Conservation (phyloP, 305 asterid genomes). For the Rubia tinctorum region DNA sequence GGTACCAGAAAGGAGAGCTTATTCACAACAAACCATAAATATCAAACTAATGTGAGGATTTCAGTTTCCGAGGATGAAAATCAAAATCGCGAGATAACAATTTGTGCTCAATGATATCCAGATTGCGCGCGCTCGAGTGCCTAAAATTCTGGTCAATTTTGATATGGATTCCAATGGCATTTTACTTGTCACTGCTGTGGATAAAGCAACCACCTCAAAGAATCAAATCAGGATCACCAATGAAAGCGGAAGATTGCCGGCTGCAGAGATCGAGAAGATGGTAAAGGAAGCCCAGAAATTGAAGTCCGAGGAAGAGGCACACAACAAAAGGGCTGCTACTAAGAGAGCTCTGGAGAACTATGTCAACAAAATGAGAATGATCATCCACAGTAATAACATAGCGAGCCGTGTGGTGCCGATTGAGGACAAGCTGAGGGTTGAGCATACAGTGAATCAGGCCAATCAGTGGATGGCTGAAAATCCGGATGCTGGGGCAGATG, state of each 20-base stretch:
- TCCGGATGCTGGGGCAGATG: conserved; percentile 7
- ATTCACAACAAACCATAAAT: not conserved
- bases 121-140: not conserved
- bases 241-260: conserved; percentile 10
- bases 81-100: conserved; percentile 8
- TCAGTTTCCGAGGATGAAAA: conserved; percentile 9
- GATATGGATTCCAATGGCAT: conserved; percentile 18
- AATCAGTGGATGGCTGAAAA: conserved; percentile 13
- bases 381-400: not conserved
- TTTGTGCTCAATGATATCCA: conserved; percentile 2
- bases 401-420: not conserved
- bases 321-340: conserved; percentile 3
- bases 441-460: conserved; percentile 5
- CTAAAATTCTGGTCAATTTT: not conserved
- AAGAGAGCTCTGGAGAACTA: conserved; percentile 13
- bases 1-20: conserved; percentile 1
- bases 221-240: conserved; percentile 3
- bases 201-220: not conserved
- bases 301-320: conserved; percentile 14
- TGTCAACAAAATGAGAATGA: not conserved
- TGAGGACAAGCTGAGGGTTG: conserved; percentile 13
- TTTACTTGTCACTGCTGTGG: conserved; percentile 14
- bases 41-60: not conserved
- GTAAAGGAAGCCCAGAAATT: conserved; percentile 10
- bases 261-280: conserved; percentile 14